Evolutionary conservation across 2,329 filamentous ascomycete species (phyloP), one percentile per base, ranked within the genome.

Genomic region (Trichophyton simii): DNA sequence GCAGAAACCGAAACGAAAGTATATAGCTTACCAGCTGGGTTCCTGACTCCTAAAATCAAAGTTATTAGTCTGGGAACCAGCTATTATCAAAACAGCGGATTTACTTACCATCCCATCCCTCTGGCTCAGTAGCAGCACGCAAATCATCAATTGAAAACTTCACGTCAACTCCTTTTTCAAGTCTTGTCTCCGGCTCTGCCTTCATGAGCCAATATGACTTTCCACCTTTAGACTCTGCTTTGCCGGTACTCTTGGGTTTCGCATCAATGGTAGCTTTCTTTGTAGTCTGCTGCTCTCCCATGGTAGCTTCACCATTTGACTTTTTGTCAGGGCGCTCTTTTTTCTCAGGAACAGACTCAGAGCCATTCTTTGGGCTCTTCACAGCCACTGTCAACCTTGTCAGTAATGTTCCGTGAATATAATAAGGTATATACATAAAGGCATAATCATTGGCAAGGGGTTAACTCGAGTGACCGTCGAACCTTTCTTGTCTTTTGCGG

Each of bases 111-210:
- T 95, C 88, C 94, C 94, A 99, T 0, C 89, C 86, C 70, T 97
- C 92, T 1, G 92, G 90, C 68, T 83, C 81, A 0, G 79, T 84
- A 68, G 84, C 87, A 0, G 83, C 82, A 13, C 82, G 81, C 41
- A 99, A 76, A 71, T 97, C 91, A 68, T 97, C 91, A 68, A 99
- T 96, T 0, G 91, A 95, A 75, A 97, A 99, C 66, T 85, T 87
- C 54, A 96, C 89, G 71, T 97, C 91, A 58, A 88, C 79, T 0
- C 91, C 92, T 60, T 91, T 92, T 72, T 95, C 90, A 15, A 91
- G 77, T 4, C 94, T 87, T 3, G 90, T 84, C 68, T 95, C 88
- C 0, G 94, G 92, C 75, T 99, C 88, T 0, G 89, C 88, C 76
- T 92, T 94, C 81, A 94, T 82, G 36, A 94, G 80, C 88, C 88